A percentile compares a stretch with the other conserved stretches of the same genome.
phyloP scores from a whole-genome alignment of 768 basidiomycete species.

The Auriscalpium orientale region DNA sequence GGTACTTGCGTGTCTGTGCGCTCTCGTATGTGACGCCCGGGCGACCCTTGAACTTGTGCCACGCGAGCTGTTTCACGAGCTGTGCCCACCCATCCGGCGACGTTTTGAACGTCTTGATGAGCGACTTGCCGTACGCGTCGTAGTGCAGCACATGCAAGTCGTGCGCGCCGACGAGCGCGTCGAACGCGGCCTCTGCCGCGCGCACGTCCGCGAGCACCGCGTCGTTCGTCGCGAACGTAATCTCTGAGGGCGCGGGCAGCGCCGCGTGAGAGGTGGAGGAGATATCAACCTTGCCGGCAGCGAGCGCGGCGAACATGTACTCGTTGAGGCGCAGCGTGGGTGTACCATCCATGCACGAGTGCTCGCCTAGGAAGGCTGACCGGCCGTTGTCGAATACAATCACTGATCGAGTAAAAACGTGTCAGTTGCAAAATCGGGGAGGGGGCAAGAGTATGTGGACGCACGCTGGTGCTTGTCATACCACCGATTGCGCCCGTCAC shows the following conservation, averaged over 20 bases:
- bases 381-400: constrained; percentile 94
- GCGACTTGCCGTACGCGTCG: constrained; percentile 68
- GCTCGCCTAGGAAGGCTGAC: constrained; percentile 86
- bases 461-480: constrained; percentile 94
- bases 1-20: constrained; percentile 88
- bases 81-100: constrained; percentile 96
- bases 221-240: constrained; percentile 62
- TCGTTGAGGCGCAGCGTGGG: constrained; percentile 95
- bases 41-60: constrained; percentile 72
- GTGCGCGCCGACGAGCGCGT: constrained; percentile 67
- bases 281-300: constrained; percentile 66
- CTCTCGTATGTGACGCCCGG: constrained; percentile 88
- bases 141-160: constrained; percentile 44
- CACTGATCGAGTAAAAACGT: constrained; percentile 39
- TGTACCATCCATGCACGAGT: constrained; percentile 90
- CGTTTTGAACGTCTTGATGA: constrained; percentile 73
- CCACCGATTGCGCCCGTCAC: constrained; percentile 85
- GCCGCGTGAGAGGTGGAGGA: constrained; percentile 18
- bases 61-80: constrained; percentile 93
- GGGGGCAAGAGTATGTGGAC: neutral
- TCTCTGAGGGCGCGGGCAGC: constrained; percentile 45
- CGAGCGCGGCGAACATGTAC: constrained; percentile 75
- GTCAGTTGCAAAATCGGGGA: neutral
- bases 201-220: constrained; percentile 45
- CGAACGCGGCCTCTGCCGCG: constrained; percentile 60